Base-by-base conservation (phyloP, 352 stramenopile genomes). In the Phytophthora constricta region DNA sequence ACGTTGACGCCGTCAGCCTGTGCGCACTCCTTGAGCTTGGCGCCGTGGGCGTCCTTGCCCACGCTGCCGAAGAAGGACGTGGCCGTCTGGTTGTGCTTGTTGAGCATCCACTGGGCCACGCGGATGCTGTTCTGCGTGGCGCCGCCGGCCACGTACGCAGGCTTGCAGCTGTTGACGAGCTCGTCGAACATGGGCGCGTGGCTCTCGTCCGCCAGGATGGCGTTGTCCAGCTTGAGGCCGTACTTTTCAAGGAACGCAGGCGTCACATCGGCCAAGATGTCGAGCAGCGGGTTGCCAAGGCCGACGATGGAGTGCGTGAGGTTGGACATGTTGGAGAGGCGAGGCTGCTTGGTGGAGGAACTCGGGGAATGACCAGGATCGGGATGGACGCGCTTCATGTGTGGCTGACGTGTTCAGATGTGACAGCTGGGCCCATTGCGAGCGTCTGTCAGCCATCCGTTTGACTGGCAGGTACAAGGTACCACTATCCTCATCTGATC, bases 91-190 rank as follows among this genome's bases (percentile, higher is more conserved):
- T 94, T 94, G 76, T 91, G 72, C 61, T 89, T 83, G 68, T 95
- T 93, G 57, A 98, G 81, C 97, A 99, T 99, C 98, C 98, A 99
- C 82, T 99, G 97, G 4, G 97, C 97, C n/a, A 99, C 96, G 55
- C 98, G 96, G 77, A 99, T 99, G 60, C 87, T 96, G 88, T 99
- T 99, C 82, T 99, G 98, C 17, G 98, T 99, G 45, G 98, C 97
- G 54, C 98, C 98, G 28, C 95, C 98, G 8, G 97, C 97, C 71
- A 99, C 98, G 84, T 97, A 99, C 63, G 98, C 81, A 3, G 98
- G 95, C 58, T 92, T 87, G 76, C 92, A 97, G 66, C 91, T 73
- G 28, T 77, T 90, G 37, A 92, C 84, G 41, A 99, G 79, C 77
- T 99, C 96, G 48, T 98, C 86, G 83, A 99, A 99, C 54, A 99